Percentiles rank a stretch among this genome's conserved stretches.
phyloP scores from a whole-genome alignment of 139 green algal genomes.

The Gonium pectorale region DNA sequence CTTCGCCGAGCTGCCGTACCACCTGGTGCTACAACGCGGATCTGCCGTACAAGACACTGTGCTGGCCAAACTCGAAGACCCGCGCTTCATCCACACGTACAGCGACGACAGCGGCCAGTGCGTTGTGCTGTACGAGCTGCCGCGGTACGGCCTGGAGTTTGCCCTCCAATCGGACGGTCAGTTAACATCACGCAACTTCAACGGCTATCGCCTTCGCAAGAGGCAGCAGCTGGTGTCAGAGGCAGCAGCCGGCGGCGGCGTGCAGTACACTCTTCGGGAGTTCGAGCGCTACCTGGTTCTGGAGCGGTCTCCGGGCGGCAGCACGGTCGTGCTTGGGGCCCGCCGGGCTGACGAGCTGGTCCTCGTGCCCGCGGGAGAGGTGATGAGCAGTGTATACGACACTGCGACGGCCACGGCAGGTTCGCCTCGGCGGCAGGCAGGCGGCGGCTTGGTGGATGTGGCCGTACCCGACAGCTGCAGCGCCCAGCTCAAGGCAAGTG shows the following conservation, averaged over 20 bases:
- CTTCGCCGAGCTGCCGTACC: conserved; percentile 8
- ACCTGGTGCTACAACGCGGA: conserved; percentile 44
- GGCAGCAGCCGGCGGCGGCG: no score
- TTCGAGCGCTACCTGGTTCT: conserved; percentile 71
- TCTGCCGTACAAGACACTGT: not conserved
- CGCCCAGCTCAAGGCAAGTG: not conserved
- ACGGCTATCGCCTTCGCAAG: conserved; percentile 43
- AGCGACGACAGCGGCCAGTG: not conserved
- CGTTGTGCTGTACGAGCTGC: conserved; percentile 53
- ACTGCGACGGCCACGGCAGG: no score
- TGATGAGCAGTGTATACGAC: not conserved
- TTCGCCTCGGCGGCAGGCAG: not conserved
- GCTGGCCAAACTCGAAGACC: conserved; percentile 63
- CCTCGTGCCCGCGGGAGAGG: conserved; percentile 46
- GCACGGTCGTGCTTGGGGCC: not conserved
- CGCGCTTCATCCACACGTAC: conserved; percentile 62
- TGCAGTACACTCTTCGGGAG: conserved; percentile 63
- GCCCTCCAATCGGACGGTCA: conserved; percentile 18
- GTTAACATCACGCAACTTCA: conserved; percentile 43
- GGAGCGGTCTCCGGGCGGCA: not conserved
- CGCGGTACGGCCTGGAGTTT: conserved; percentile 68
- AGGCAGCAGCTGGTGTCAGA: conserved; percentile 15
- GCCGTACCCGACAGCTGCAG: not conserved
- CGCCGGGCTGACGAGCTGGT: conserved; percentile 39
- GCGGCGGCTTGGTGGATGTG: not conserved